These are phyloP conservation scores for Helotiales sp. DNA, from an alignment of 2,329 filamentous ascomycete species.

Conservation along the genomic window DNA sequence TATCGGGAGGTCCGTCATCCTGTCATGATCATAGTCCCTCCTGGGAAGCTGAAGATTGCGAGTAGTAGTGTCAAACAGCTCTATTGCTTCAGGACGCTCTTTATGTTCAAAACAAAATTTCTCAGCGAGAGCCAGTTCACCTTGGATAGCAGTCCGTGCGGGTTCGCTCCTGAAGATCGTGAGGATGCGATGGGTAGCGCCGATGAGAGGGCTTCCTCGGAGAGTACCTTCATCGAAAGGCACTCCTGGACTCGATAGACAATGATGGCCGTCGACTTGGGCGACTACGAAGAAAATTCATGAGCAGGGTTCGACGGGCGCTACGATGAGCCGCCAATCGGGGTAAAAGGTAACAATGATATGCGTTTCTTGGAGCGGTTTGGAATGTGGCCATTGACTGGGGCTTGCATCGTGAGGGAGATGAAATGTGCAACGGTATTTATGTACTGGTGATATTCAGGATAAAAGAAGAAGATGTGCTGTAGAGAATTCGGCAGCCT, in stretches of 20 bases:
- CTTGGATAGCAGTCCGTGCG: not conserved
- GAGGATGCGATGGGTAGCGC: constrained; percentile 13
- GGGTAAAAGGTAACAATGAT: not conserved
- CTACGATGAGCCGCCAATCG: not conserved
- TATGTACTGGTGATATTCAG: not conserved
- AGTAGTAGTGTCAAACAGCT: constrained; percentile 2
- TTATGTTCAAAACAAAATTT: not conserved
- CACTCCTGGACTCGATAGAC: not conserved
- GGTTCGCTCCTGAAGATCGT: constrained; percentile 12
- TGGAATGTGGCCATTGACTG: not conserved
- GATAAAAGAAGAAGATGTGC: not conserved
- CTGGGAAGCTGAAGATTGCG: not conserved
- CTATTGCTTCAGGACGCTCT: not conserved
- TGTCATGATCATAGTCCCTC: not conserved
- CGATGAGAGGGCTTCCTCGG: not conserved
- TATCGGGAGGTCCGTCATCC: constrained; percentile 7
- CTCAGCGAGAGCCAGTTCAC: not conserved
- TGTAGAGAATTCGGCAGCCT: not conserved
- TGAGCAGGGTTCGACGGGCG: not conserved
- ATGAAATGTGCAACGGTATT: no score
- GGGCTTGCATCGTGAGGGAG: not conserved
- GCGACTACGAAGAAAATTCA: constrained; percentile 16
- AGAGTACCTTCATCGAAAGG: not conserved
- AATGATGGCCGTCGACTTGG: not conserved
- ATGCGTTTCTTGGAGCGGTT: not conserved